Conservation (phyloP, 805 yeast species). For the Torulaspora indica region DNA sequence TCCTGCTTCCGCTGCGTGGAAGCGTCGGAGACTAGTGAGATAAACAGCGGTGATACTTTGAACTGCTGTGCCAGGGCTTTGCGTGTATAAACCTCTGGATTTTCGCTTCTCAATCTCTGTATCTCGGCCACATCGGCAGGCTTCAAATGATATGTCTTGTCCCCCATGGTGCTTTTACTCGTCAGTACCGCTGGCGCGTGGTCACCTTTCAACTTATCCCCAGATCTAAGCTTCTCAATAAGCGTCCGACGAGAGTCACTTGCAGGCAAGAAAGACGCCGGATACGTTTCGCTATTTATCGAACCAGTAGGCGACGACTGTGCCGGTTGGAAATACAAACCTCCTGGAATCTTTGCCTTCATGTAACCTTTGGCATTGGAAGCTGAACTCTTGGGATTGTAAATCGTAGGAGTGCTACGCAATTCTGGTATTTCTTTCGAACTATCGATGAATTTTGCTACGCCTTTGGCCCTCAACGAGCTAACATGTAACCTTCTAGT, state of each 20-base stretch:
- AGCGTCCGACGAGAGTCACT: slow-evolving; percentile 52
- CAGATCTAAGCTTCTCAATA: slow-evolving; percentile 27
- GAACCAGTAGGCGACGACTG: slow-evolving; percentile 58
- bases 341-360: slow-evolving; percentile 45
- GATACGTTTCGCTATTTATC: slow-evolving; percentile 48
- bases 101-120: slow-evolving; percentile 46
- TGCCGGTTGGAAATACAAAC: slow-evolving; percentile 57
- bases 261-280: slow-evolving; percentile 62
- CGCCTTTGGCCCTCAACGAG: slow-evolving; percentile 11
- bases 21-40: slow-evolving; percentile 51
- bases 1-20: slow-evolving; percentile 40
- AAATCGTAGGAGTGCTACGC: slow-evolving; percentile 41
- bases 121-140: slow-evolving; percentile 57
- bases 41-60: slow-evolving; percentile 47
- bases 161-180: slow-evolving; percentile 21
- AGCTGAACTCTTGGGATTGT: slow-evolving; percentile 59
- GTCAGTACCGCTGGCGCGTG: slow-evolving; percentile 39
- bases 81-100: slow-evolving; percentile 63
- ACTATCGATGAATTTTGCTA: slow-evolving; percentile 17
- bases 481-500: slow-evolving; percentile 17
- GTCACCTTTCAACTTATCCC: slow-evolving; percentile 35
- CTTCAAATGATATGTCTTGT: slow-evolving; percentile 49
- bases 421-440: slow-evolving; percentile 17
- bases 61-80: slow-evolving; percentile 57
- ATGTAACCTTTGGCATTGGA: slow-evolving; percentile 52